Evolutionary conservation across 176 grass and related monocot genomes (phyloP), one percentile per base, ranked within the genome.

Genomic region (Elaeis guineensis): DNA sequence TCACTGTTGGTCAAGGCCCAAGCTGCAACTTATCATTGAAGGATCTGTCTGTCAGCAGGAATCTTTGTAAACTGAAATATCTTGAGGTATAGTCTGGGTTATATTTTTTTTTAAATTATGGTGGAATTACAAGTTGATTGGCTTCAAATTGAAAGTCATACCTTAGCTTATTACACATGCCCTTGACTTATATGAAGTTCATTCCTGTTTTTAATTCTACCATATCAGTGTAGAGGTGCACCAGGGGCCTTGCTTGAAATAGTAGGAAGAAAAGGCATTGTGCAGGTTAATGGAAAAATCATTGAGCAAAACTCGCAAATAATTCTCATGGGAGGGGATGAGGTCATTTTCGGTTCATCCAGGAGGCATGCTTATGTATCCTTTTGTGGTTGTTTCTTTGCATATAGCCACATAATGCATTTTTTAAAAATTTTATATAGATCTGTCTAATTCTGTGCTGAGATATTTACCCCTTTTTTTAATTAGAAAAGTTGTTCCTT

Each of bases 361-460:
- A 73, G 84, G 56, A 92, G 72, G 19, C 88, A 98, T 92, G 78
- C 94, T 64, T 98, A 93, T 66, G 94, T 98, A 98, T 92, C 84
- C 81, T 98, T 67, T 69, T 60, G 57, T 55, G 16, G 20, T 52
- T 55, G 79, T 55, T 74, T 19, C 25, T 61, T 56, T 28, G 35
- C 35, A 12, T 12, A 44, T 44, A 0, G 9, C 35, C 11, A 44
- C 35, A 44, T 44, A 14, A 44, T 44, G 35, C 35, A 12, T 44
- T 12, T 44, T 44, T 12, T 44, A 12, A 12, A 3, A 12, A 35
- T 9, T 14, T 12, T 44, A 12, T 44, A 44, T 44, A 44, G 35
- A 44, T 44, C 9, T 44, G 8, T 44, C 35, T 44, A 44, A 44
- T 44, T 44, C 35, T 44, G 11, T 44, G 35, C 8, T 44, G 35